Evolutionary conservation across 352 stramenopile species (phyloP).

Genomic region (Globisporangium takayamanum): DNA sequence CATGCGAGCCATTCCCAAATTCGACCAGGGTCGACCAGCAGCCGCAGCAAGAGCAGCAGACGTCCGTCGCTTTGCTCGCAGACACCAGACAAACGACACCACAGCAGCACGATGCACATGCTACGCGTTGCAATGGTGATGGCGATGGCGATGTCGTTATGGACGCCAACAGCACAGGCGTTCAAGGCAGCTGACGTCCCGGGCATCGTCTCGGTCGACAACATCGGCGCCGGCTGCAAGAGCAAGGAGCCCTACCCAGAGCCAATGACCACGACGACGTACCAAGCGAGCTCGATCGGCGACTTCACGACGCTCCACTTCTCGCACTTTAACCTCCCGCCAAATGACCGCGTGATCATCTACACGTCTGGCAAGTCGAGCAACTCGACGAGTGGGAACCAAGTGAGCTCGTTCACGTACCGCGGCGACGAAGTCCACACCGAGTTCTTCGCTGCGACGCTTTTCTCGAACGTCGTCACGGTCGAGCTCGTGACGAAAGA

Average conservation of each 20-base stretch:
- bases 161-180: neutral
- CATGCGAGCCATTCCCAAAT: too few relatives aligned
- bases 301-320: constrained; percentile 66
- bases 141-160: too few relatives aligned
- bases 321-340: constrained; percentile 50
- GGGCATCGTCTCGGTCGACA: constrained; percentile 2
- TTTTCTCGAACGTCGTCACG: constrained; percentile 32
- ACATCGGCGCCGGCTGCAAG: constrained; percentile 32
- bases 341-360: constrained; percentile 48
- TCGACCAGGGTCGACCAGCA: too few relatives aligned
- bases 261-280: constrained; percentile 16
- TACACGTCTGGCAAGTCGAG: constrained; percentile 13
- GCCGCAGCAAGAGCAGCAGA: too few relatives aligned
- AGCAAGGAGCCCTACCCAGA: constrained; percentile 18
- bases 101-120: too few relatives aligned
- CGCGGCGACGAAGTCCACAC: constrained; percentile 21
- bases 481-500: constrained; percentile 41
- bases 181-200: neutral
- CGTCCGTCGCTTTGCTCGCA: too few relatives aligned
- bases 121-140: too few relatives aligned
- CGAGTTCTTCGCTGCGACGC: constrained; percentile 31
- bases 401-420: constrained; percentile 28
- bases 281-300: constrained; percentile 36
- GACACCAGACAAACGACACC: too few relatives aligned
- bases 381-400: constrained; percentile 15